Base-by-base conservation (phyloP, 495 filamentous ascomycete genomes). In the Podospora conica region DNA sequence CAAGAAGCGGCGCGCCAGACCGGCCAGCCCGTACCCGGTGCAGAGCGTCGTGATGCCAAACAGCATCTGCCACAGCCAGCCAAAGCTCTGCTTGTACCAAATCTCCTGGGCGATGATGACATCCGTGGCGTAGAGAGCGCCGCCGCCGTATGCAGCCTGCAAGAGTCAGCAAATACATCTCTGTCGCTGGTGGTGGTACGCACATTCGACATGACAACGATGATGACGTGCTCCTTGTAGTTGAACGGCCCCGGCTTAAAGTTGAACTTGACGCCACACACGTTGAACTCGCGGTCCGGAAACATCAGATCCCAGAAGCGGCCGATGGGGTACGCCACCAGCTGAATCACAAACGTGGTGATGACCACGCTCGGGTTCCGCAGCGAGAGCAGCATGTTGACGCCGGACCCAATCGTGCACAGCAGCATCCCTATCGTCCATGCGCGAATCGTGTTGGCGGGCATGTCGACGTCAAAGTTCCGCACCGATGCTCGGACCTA, bases 141-240 rank as follows among this genome's bases (percentile, higher is more conserved):
- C 80, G 29, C 79, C 80, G 18, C 82, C 82, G 64, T 83, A 79
- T 15, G 77, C 77, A 55, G 77, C 77, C 77, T 79, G 53, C 5
- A 27, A 58, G 20, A 31, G 61, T 75, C 29, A 71, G 73, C 53
- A 29, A 2, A 60, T 29, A 18, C 3, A 40, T 3, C 27, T n/a
- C n/a, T n/a, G n/a, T n/a, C n/a, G n/a, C n/a, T n/a, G n/a, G n/a
- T 7, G 24, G 40, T 6, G 18, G 40, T 48, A 74, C 76, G 33
- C 71, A 85, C 83, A 71, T 85, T 86, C 0, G 85, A 85, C 89
- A 91, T 92, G 67, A 90, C 86, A 21, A 88, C 88, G 70, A 92
- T 90, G 63, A 92, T 74, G 24, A 87, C 87, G 80, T 92, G 90
- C 73, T 92, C 90, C 71, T 92, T 92, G 75, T 87, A 86, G 74